A percentile compares a stretch with the other conserved stretches of the same genome.
Conservation (phyloP, 2,329 filamentous ascomycete genomes). For the Aspergillus quadrilineatus region DNA sequence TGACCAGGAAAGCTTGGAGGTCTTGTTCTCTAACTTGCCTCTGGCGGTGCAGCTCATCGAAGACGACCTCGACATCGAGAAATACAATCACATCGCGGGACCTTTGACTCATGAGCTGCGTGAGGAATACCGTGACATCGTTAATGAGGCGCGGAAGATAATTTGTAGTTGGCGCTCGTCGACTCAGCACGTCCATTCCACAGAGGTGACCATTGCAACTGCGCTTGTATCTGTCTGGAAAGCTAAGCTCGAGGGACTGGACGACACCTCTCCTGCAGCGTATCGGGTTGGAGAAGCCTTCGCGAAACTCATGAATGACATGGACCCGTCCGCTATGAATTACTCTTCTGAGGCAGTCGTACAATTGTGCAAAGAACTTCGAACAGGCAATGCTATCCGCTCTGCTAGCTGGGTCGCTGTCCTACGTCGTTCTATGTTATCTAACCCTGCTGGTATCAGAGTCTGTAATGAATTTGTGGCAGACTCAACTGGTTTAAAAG, state of each 20-base stretch:
- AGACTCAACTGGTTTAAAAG: slow-evolving; percentile 56
- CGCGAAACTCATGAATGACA: slow-evolving; percentile 39
- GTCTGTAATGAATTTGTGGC: slow-evolving; percentile 62
- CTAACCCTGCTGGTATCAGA: slow-evolving; percentile 49
- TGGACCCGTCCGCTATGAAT: slow-evolving; percentile 24
- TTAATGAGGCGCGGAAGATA: slow-evolving; percentile 51
- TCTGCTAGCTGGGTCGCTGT: slow-evolving; percentile 51
- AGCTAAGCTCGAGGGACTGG: slow-evolving; percentile 31
- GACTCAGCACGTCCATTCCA: slow-evolving; percentile 15
- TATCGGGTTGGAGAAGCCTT: slow-evolving; percentile 45
- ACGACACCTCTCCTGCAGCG: slow-evolving; percentile 31
- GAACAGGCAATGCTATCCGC: slow-evolving; percentile 46
- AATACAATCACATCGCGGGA: slow-evolving; percentile 55
- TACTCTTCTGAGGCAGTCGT: slow-evolving; percentile 33
- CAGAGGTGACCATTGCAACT: slow-evolving; percentile 23
- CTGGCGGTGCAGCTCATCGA: slow-evolving; percentile 58
- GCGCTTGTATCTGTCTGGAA: slow-evolving; percentile 35
- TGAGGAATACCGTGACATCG: slow-evolving; percentile 53
- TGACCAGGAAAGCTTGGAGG: slow-evolving; percentile 33
- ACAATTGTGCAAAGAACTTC: slow-evolving; percentile 36
- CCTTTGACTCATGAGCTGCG: slow-evolving; percentile 50
- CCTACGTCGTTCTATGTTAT: slow-evolving; percentile 50
- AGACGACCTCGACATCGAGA: slow-evolving; percentile 59
- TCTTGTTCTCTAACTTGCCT: slow-evolving; percentile 53
- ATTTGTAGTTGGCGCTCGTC: slow-evolving; percentile 46